Percentiles rank a stretch among this genome's conserved stretches.
Conservation (phyloP, 768 basidiomycete genomes). For the Tylopilus sp. region DNA sequence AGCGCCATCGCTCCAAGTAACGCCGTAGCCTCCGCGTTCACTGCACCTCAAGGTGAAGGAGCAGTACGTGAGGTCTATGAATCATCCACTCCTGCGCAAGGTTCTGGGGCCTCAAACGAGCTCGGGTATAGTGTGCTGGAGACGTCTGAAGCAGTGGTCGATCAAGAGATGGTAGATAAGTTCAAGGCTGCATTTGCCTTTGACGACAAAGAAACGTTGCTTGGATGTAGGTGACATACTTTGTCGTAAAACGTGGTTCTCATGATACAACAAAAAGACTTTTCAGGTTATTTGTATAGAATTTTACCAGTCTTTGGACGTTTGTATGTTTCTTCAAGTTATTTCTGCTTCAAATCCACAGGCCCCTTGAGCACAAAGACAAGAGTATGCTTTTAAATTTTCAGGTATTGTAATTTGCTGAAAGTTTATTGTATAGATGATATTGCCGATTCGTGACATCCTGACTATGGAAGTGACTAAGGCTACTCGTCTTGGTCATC, state of each 20-base stretch:
- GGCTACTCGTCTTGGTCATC: slow-evolving; percentile 86
- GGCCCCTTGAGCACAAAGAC: slow-evolving; percentile 78
- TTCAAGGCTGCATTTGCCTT: slow-evolving; percentile 83
- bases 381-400: slow-evolving; percentile 51
- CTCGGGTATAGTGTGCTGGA: slow-evolving; percentile 83
- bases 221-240: slow-evolving; percentile 69
- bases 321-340: slow-evolving; percentile 88
- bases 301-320: slow-evolving; percentile 86
- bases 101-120: slow-evolving; percentile 43
- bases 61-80: slow-evolving; percentile 59
- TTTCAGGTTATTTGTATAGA: slow-evolving; percentile 86
- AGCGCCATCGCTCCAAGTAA: slow-evolving; percentile 35
- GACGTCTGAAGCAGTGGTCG: slow-evolving; percentile 58
- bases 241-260: neutral
- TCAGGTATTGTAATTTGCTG: neutral
- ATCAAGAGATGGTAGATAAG: slow-evolving; percentile 66
- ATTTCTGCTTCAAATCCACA: slow-evolving; percentile 92
- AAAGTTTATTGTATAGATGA: slow-evolving; percentile 62
- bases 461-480: slow-evolving; percentile 80
- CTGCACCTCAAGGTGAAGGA: slow-evolving; percentile 27
- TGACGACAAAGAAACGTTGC: slow-evolving; percentile 78
- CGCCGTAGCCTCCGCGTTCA: slow-evolving; percentile 13
- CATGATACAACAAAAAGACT: slow-evolving; percentile 52
- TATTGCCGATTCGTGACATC: slow-evolving; percentile 87
- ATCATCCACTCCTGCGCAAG: slow-evolving; percentile 17